phyloP scores from a whole-genome alignment of 2,329 filamentous ascomycete species.

The Beauveria caledonica region DNA sequence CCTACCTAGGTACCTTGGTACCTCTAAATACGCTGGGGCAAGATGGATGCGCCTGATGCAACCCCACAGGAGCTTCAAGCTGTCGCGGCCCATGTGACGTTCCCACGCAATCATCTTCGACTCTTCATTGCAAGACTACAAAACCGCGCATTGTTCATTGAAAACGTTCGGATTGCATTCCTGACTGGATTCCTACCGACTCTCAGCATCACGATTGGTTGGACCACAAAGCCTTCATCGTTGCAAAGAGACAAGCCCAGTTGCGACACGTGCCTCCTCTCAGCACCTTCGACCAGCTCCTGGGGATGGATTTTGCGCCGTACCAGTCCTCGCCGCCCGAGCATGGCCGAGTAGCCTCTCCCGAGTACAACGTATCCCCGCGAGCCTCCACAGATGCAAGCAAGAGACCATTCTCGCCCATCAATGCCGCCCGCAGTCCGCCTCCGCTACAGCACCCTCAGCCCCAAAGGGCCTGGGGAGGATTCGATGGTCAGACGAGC shows the following conservation, averaged over 20 bases:
- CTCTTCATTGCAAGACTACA: background rate
- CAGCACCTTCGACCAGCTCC: background rate
- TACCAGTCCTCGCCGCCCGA: slow-evolving; percentile 93
- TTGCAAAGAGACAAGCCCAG: background rate
- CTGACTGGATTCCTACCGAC: background rate
- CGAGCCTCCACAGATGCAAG: slow-evolving; percentile 47
- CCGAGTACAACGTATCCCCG: slow-evolving; percentile 42
- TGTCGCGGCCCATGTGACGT: slow-evolving; percentile 3
- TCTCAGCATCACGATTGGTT: background rate
- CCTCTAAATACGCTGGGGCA: background rate
- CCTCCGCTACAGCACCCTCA: slow-evolving; percentile 41
- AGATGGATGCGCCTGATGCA: background rate
- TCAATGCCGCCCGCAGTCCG: slow-evolving; percentile 31
- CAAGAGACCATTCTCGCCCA: slow-evolving; percentile 44
- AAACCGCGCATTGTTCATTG: background rate
- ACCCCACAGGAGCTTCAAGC: slow-evolving; percentile 11
- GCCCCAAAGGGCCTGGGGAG: slow-evolving; percentile 47
- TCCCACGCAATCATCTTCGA: background rate
- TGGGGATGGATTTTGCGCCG: slow-evolving; percentile 82
- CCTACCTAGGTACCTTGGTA: background rate
- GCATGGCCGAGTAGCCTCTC: slow-evolving; percentile 70
- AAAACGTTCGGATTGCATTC: background rate
- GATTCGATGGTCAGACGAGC: slow-evolving; percentile 30
- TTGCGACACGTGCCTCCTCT: background rate
- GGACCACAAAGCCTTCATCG: background rate